Percentiles rank a stretch among this genome's conserved stretches.
These are phyloP conservation scores for Raffaelea ambrosiae DNA, from an alignment of 2,329 filamentous ascomycete species.

Conservation along the genomic window DNA sequence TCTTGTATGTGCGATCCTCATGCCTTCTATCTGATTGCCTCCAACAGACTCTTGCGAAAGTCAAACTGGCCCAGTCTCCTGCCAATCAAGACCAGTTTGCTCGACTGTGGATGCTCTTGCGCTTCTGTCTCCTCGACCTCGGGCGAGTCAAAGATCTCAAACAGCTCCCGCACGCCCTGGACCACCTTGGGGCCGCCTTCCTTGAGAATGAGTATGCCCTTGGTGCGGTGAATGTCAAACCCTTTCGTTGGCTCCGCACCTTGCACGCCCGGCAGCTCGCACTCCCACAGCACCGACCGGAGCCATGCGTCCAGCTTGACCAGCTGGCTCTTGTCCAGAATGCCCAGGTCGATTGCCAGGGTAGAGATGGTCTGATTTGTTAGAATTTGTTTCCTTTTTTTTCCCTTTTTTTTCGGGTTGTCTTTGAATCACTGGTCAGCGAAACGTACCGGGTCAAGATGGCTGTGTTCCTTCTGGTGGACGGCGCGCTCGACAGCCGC, in stretches of 20 bases:
- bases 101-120: conserved; percentile 18
- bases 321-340: conserved; percentile 49
- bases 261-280: conserved; percentile 39
- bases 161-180: conserved; percentile 88
- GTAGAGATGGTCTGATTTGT: conserved; percentile 69
- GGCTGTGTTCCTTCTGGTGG: conserved; percentile 66
- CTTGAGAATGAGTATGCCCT: conserved; percentile 63
- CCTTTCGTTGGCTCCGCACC: conserved; percentile 14
- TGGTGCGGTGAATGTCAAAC: conserved; percentile 82
- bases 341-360: conserved; percentile 59
- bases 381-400: too few species aligned
- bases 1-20: too few species aligned
- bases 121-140: conserved; percentile 18
- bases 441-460: conserved; percentile 84
- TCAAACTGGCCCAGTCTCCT: conserved; percentile 42
- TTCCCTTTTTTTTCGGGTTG: too few species aligned
- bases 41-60: conserved; percentile 34
- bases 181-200: conserved; percentile 66
- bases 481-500: conserved; percentile 59
- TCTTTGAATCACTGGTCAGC: too few species aligned
- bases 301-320: conserved; percentile 70
- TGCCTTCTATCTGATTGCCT: too few species aligned
- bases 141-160: conserved; percentile 71
- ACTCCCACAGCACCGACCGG: conserved; percentile 76
- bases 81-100: conserved; percentile 59